phyloP scores from a whole-genome alignment of 176 grass and related monocot species.

The Cocos nucifera region DNA sequence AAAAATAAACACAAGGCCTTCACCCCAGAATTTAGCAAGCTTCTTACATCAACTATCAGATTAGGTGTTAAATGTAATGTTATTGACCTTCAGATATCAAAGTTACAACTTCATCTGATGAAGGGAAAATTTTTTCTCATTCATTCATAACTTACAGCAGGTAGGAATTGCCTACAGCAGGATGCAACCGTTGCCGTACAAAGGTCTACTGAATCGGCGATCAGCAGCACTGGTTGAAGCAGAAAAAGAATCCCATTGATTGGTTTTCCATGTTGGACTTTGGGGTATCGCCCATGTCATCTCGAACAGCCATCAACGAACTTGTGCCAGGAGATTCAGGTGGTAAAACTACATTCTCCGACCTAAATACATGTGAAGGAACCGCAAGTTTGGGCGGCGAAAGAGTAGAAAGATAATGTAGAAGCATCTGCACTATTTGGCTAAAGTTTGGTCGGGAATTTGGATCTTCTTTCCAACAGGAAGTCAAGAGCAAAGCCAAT shows the following conservation, averaged over 20 bases:
- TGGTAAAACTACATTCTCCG: constrained; percentile 11
- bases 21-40: too few species aligned
- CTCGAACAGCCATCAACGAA: constrained; percentile 10
- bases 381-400: constrained; percentile 17
- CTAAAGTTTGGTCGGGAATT: constrained; percentile 82
- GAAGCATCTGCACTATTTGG: constrained; percentile 92
- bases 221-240: constrained; percentile 3
- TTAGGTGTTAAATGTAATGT: too few species aligned
- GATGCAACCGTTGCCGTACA: too few species aligned
- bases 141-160: too few species aligned
- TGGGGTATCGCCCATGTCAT: constrained; percentile 4
- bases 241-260: constrained; percentile 1
- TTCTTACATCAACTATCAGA: too few species aligned
- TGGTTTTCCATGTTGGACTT: neutral
- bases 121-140: too few species aligned
- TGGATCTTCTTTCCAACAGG: constrained; percentile 95
- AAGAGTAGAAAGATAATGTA: constrained; percentile 77
- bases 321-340: constrained; percentile 16
- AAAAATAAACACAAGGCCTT: too few species aligned
- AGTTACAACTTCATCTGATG: too few species aligned
- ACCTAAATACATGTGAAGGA: constrained; percentile 4
- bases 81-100: too few species aligned
- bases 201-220: neutral
- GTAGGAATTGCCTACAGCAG: too few species aligned
- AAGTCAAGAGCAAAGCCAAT: constrained; percentile 61